phyloP scores from a whole-genome alignment of 495 filamentous ascomycete species.

The Geopyxis carbonaria region DNA sequence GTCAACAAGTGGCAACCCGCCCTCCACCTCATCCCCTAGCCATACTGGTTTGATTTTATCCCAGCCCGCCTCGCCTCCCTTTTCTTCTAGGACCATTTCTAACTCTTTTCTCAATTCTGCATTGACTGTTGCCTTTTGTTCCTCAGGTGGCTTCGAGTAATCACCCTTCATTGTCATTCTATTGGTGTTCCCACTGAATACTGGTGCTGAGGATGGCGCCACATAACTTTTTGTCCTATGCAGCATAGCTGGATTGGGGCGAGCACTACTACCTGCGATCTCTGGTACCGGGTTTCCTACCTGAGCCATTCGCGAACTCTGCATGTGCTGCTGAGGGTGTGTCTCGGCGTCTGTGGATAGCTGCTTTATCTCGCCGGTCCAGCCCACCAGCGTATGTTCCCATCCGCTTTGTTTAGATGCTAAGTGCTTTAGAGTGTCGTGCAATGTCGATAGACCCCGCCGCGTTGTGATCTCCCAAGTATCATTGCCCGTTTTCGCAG shows the following conservation, averaged over 20 bases:
- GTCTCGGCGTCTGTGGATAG: conserved; percentile 19
- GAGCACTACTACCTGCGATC: conserved; percentile 15
- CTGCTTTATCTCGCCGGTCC: conserved; percentile 73
- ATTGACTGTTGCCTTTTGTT: conserved; percentile 48
- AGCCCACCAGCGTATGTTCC: conserved; percentile 77
- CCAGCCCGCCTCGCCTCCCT: conserved; percentile 31
- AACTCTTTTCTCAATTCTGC: conserved; percentile 48
- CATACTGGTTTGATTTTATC: conserved; percentile 67
- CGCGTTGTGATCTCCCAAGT: conserved; percentile 52
- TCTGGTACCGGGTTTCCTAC: conserved; percentile 28
- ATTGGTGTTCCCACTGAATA: conserved; percentile 17
- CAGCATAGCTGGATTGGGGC: conserved; percentile 28
- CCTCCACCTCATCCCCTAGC: conserved; percentile 57
- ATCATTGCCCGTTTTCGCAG: conserved; percentile 9
- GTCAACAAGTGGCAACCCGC: conserved; percentile 51
- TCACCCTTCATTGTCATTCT: conserved; percentile 32
- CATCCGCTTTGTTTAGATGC: conserved; percentile 57
- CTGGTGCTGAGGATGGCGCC: conserved; percentile 19
- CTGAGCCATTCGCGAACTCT: conserved; percentile 5
- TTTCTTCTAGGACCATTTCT: conserved; percentile 51
- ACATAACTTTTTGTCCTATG: conserved; percentile 23
- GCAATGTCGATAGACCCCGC: conserved; percentile 70
- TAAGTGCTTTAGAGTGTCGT: conserved; percentile 72
- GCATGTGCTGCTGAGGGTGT: background rate
- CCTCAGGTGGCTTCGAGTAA: conserved; percentile 34